Evolutionary conservation across 345 rosid species (phyloP).

Genomic region (Acer saccharum): DNA sequence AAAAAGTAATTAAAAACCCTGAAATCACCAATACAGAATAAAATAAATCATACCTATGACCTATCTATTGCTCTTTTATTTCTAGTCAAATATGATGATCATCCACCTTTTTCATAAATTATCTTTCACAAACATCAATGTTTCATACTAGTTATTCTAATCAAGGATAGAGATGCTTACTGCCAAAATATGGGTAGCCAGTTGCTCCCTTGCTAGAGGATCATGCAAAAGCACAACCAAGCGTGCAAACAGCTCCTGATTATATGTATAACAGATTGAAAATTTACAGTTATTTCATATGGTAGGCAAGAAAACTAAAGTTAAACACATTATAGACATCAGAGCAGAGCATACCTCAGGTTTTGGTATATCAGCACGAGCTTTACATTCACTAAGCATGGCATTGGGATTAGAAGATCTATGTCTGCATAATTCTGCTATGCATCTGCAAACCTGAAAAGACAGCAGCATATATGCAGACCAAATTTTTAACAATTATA

Average conservation of each 20-base stretch:
- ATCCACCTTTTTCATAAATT: not conserved
- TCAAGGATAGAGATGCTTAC: constrained; percentile 46
- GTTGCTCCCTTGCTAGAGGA: constrained; percentile 87
- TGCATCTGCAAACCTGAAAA: constrained; percentile 93
- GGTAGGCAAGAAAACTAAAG: constrained; percentile 3
- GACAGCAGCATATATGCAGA: constrained; percentile 27
- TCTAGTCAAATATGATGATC: not conserved
- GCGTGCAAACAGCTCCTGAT: constrained; percentile 93
- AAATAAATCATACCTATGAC: constrained; percentile 9
- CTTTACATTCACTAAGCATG: constrained; percentile 79
- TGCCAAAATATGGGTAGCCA: constrained; percentile 83
- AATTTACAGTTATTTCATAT: constrained; percentile 21
- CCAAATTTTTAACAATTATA: constrained; percentile 3
- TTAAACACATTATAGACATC: constrained; percentile 19
- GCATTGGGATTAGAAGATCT: constrained; percentile 55
- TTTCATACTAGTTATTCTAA: not conserved
- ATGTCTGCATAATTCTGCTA: constrained; percentile 78
- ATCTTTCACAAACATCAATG: not conserved
- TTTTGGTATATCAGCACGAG: constrained; percentile 78
- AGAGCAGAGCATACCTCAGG: constrained; percentile 65
- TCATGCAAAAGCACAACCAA: constrained; percentile 93
- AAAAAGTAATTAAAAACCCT: constrained; percentile 10
- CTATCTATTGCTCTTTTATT: constrained; percentile 1
- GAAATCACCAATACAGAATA: not conserved
- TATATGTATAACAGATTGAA: constrained; percentile 23